These are phyloP conservation scores for Arthrobotrys sinensis DNA, from an alignment of 2,329 filamentous ascomycete genomes.

Conservation along the genomic window DNA sequence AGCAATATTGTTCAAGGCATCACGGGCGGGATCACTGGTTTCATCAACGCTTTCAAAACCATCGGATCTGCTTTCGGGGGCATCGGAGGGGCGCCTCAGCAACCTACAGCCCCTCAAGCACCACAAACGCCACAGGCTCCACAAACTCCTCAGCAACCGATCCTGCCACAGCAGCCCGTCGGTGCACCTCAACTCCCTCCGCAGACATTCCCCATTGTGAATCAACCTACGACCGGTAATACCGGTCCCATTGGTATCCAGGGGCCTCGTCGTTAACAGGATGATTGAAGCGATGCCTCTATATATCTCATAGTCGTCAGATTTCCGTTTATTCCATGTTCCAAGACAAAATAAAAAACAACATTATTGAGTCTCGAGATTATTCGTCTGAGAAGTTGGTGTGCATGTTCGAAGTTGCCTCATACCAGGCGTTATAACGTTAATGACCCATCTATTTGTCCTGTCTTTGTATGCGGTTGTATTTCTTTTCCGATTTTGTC, in stretches of 20 bases:
- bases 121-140: neutral
- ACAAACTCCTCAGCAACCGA: neutral
- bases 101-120: neutral
- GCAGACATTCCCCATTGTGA: neutral
- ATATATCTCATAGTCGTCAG: too few species aligned
- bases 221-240: neutral
- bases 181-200: constrained; percentile 8
- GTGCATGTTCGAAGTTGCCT: too few species aligned
- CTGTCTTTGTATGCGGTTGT: neutral
- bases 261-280: neutral
- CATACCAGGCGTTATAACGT: too few species aligned
- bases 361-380: too few species aligned
- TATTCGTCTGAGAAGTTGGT: too few species aligned
- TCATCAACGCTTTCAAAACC: constrained; percentile 11
- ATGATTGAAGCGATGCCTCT: too few species aligned
- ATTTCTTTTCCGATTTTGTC: neutral
- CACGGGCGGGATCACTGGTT: neutral
- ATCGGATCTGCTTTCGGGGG: constrained; percentile 19
- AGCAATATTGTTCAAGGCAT: constrained; percentile 3
- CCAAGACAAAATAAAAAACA: neutral
- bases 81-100: neutral
- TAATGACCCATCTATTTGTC: neutral
- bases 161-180: neutral
- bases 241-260: constrained; percentile 13
- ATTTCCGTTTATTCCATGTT: too few species aligned